Base-by-base conservation (phyloP, 306 rosid genomes). In the Cicer judaicum region DNA sequence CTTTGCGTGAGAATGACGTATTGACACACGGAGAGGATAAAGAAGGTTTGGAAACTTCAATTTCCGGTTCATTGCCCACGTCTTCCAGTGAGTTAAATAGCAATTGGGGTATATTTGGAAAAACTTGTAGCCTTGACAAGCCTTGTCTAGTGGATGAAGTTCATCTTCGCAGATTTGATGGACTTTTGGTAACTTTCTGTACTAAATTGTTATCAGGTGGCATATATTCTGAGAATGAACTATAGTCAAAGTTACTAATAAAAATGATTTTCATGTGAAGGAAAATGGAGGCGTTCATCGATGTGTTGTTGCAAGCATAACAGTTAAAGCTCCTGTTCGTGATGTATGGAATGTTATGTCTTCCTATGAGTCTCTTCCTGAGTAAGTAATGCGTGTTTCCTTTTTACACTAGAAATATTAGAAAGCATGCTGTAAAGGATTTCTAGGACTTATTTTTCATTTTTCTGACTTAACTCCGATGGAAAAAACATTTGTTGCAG, bases 241-340 rank as follows among this genome's bases (percentile, higher is more conserved):
- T 55, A 44, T 75, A 44, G 42, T 70, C 44, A 21, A 24, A 64
- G 13, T 74, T 79, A 55, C 80, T 49, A 70, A 66, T 60, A 41
- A 74, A 76, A 72, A 68, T 81, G 10, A 43, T 78, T 84, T 81
- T 83, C 68, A 77, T 63, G 60, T 84, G 84, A 94, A 94, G 98
- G 97, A 94, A 91, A 90, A 94, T 70, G 98, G 98, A 80, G 98
- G 97, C 3, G 97, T 91, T 53, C 98, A 94, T 88, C 98, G 98
- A 18, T 84, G 93, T 70, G 98, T 94, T 62, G 89, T 90, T 46
- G 98, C 98, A 60, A 91, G 96, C 87, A 91, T 94, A 79, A 94
- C 98, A 29, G 97, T 94, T 49, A 94, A 94, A 86, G 96, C 98
- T 89, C 85, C 94, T 63, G 93, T 91, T 81, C 83, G 85, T 64